Evolutionary conservation across 805 yeast species (phyloP), one percentile per base, ranked within the genome.

Genomic region (Kazachstania taianensis): DNA sequence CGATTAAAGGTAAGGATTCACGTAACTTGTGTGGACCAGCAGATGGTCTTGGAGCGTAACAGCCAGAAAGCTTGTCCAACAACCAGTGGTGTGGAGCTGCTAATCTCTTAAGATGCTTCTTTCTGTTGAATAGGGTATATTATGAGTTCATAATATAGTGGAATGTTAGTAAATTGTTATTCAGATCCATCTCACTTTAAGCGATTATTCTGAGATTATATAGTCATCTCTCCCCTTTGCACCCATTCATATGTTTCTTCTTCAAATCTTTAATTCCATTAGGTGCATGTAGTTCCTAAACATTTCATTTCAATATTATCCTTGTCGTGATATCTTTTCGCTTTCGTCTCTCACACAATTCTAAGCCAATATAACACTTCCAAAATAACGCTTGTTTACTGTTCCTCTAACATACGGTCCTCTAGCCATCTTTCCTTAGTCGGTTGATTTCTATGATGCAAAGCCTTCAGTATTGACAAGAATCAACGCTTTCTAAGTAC

Each of bases 51-150:
- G 98, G 98, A 52, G 98, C 98, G 70, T 92, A 92, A 65, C 84
- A 76, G 69, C 99, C 99, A 66, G 96, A 83, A 75, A 92, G 78
- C 76, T 92, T 92, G 94, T 94, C 98, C 77, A 92, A 84, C 94
- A 92, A 83, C 98, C 98, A 92, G 81, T 92, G 98, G 77, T 87
- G 81, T 78, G 99, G 99, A 70, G 98, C 98, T 70, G 97, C 96
- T 73, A 89, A 81, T 81, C 97, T 86, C 81, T 89, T 87, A 70
- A 87, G 81, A 71, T 89, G 96, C 80, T 89, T 87, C 87, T 87
- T 82, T 31, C n/a, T 31, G 24, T 20, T 12, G 13, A 27, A 27
- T 12, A 12, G 13, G 12, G 8, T 7, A n/a, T n/a, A n/a, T n/a
- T n/a, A n/a, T n/a, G n/a, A n/a, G 12, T 16, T 23, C 10, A 26